Evolutionary conservation across 768 basidiomycete genomes (phyloP).

Genomic region (Xerocomus potaroensis): DNA sequence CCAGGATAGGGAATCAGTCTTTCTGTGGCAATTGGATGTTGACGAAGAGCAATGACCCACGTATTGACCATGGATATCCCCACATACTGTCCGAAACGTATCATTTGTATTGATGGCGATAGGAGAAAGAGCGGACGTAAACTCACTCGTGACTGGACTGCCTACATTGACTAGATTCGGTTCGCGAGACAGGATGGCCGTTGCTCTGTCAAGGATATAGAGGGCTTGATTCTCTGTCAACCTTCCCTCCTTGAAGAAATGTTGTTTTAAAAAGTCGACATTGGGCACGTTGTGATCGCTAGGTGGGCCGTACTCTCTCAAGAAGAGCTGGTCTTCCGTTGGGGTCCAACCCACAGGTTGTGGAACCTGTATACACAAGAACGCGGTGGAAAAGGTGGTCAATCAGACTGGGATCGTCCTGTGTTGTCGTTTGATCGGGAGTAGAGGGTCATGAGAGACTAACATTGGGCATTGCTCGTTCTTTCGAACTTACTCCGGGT

Average conservation of each 20-base stretch:
- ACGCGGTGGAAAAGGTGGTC: conserved; percentile 18
- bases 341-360: conserved; percentile 62
- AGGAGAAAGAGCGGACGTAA: background rate
- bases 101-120: conserved; percentile 4
- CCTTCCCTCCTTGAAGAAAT: conserved; percentile 85
- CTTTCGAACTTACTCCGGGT: conserved; percentile 21
- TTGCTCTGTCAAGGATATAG: conserved; percentile 69
- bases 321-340: conserved; percentile 70
- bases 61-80: conserved; percentile 98
- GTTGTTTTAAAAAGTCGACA: conserved; percentile 75
- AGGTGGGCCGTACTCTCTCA: conserved; percentile 39
- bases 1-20: background rate
- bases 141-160: conserved; percentile 87
- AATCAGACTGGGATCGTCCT: conserved; percentile 25
- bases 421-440: conserved; percentile 10
- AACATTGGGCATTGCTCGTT: conserved; percentile 31
- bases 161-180: conserved; percentile 83
- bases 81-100: conserved; percentile 65
- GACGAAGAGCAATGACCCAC: conserved; percentile 74
- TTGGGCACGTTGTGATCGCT: conserved; percentile 56
- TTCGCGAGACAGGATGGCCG: conserved; percentile 65
- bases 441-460: conserved; percentile 23
- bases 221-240: conserved; percentile 83
- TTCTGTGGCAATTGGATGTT: conserved; percentile 51
- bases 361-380: conserved; percentile 49